A percentile compares a stretch with the other conserved stretches of the same genome.
These are phyloP conservation scores for Ceratobasidium sp. DNA, from an alignment of 1,284 basidiomycete species.

Conservation along the genomic window DNA sequence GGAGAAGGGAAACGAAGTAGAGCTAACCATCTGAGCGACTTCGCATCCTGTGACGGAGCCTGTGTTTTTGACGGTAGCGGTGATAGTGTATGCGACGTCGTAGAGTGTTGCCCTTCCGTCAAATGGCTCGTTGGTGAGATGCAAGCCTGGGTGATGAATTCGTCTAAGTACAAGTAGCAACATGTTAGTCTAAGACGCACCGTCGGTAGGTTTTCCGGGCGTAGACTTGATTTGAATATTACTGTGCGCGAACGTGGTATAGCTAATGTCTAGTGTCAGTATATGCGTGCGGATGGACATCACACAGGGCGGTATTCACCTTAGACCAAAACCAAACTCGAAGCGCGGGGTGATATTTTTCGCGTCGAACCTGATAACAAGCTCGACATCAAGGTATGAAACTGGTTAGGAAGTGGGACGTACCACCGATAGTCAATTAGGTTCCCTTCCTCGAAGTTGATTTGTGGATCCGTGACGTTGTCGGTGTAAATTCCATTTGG, in stretches of 20 bases:
- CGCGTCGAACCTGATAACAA: slow-evolving; percentile 62
- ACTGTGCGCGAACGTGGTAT: slow-evolving; percentile 65
- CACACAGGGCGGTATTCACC: no score
- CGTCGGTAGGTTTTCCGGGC: background rate
- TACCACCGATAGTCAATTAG: slow-evolving; percentile 50
- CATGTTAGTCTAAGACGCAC: background rate
- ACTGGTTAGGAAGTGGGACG: no score
- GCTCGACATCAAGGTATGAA: no score
- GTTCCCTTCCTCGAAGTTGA: slow-evolving; percentile 54
- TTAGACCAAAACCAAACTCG: slow-evolving; percentile 66
- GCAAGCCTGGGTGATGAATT: background rate
- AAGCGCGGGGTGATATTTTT: slow-evolving; percentile 61
- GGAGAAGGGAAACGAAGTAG: background rate
- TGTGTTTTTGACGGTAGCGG: slow-evolving; percentile 49
- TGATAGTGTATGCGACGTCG: slow-evolving; percentile 30
- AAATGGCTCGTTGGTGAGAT: slow-evolving; percentile 22
- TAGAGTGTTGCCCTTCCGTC: slow-evolving; percentile 29
- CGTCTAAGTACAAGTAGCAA: background rate
- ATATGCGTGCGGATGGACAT: no score
- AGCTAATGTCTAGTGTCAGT: no score
- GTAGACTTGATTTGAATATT: slow-evolving; percentile 51
- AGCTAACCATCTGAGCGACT: slow-evolving; percentile 47
- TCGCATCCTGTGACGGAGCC: slow-evolving; percentile 46
- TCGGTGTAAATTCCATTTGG: slow-evolving; percentile 50
- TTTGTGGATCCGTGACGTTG: slow-evolving; percentile 32